These are phyloP conservation scores for Penicillium odoratum DNA, from an alignment of 495 filamentous ascomycete genomes.

Conservation along the genomic window DNA sequence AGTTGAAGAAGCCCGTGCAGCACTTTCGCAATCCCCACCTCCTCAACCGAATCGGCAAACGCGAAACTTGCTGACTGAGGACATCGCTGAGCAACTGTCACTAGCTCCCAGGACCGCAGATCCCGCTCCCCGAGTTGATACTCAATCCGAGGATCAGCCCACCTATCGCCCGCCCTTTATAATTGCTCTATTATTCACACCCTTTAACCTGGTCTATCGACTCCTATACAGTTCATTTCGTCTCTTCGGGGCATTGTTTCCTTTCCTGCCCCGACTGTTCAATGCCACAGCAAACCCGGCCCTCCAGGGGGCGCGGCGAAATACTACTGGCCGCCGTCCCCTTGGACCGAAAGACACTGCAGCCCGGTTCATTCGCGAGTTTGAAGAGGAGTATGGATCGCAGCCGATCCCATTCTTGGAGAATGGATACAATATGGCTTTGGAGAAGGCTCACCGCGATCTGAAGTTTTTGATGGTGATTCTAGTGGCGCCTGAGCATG, in stretches of 20 bases:
- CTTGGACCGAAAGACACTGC: slow-evolving; percentile 85
- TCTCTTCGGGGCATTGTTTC: slow-evolving; percentile 72
- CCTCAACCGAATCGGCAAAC: slow-evolving; percentile 55
- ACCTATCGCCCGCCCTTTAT: slow-evolving; percentile 69
- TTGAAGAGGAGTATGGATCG: slow-evolving; percentile 86
- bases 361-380: slow-evolving; percentile 82
- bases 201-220: slow-evolving; percentile 75
- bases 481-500: slow-evolving; percentile 86
- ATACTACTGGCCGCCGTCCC: slow-evolving; percentile 66
- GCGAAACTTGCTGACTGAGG: slow-evolving; percentile 59
- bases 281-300: slow-evolving; percentile 49
- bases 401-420: slow-evolving; percentile 73
- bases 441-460: slow-evolving; percentile 87
- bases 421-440: slow-evolving; percentile 82
- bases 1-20: slow-evolving; percentile 71
- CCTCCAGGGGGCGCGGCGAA: slow-evolving; percentile 52
- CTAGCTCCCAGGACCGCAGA: slow-evolving; percentile 30
- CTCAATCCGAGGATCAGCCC: slow-evolving; percentile 64
- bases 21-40: slow-evolving; percentile 56
- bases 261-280: slow-evolving; percentile 78
- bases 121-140: slow-evolving; percentile 77
- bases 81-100: slow-evolving; percentile 49
- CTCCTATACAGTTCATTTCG: slow-evolving; percentile 61
- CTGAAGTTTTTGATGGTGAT: slow-evolving; percentile 85
- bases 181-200: slow-evolving; percentile 74